Conservation (phyloP, 2,329 filamentous ascomycete genomes). For the Penicillium hordei region DNA sequence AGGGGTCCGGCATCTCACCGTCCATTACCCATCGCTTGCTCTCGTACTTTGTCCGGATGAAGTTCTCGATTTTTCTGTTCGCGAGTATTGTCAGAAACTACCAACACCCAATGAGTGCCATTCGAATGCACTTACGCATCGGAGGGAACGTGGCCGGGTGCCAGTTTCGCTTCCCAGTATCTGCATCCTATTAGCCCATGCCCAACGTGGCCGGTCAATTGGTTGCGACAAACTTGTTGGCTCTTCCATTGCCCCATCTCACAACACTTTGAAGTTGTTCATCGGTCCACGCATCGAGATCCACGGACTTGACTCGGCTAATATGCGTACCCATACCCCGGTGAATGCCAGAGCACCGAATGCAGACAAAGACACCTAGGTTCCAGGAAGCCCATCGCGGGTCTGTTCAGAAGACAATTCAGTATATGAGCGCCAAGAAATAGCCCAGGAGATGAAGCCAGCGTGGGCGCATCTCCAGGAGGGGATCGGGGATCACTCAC, state of each 20-base stretch:
- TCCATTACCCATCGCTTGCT: conserved; percentile 99
- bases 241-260: conserved; percentile 92
- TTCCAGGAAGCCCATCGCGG: conserved; percentile 99
- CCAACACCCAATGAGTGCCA: not conserved
- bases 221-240: conserved; percentile 70
- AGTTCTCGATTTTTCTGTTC: conserved; percentile 90
- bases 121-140: conserved; percentile 61
- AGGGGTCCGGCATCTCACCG: conserved; percentile 88
- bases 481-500: conserved; percentile 52
- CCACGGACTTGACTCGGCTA: conserved; percentile 95
- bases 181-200: conserved; percentile 34
- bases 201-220: conserved; percentile 3
- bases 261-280: conserved; percentile 93
- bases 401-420: conserved; percentile 55
- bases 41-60: conserved; percentile 98
- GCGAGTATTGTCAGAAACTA: conserved; percentile 12
- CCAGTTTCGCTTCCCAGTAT: conserved; percentile 94
- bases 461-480: conserved; percentile 14
- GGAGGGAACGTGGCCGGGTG: conserved; percentile 84
- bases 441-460: conserved; percentile 5
- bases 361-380: conserved; percentile 93
- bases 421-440: conserved; percentile 8
- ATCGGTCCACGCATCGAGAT: conserved; percentile 97
- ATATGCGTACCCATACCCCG: conserved; percentile 99
- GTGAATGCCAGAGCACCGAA: conserved; percentile 97